A percentile compares a stretch with the other conserved stretches of the same genome.
Conservation (phyloP, 441 rosid species). For the Populus tomentosa region DNA sequence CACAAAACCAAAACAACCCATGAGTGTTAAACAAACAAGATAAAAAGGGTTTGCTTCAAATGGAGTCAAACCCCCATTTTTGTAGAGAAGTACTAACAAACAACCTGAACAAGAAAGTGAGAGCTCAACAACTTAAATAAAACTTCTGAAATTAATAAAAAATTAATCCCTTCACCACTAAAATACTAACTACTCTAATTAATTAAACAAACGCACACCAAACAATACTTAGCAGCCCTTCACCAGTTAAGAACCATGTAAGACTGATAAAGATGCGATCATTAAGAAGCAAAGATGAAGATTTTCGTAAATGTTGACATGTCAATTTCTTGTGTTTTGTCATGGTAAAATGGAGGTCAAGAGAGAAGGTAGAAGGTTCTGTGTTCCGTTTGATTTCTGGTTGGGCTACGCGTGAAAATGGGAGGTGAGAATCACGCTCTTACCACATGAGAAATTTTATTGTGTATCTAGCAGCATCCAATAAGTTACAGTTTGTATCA, state of each 20-base stretch:
- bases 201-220: background rate
- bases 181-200: background rate
- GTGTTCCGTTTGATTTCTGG: slow-evolving; percentile 12
- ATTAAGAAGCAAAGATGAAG: slow-evolving; percentile 1
- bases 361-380: background rate
- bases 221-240: background rate
- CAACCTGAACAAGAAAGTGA: slow-evolving; percentile 55
- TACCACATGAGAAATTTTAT: background rate
- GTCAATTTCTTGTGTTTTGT: background rate
- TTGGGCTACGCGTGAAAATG: slow-evolving; percentile 9
- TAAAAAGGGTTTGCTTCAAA: slow-evolving; percentile 55
- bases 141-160: slow-evolving; percentile 32
- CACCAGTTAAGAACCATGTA: background rate
- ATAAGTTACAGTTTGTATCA: too few relatives aligned
- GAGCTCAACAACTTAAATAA: slow-evolving; percentile 57
- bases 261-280: background rate
- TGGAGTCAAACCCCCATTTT: slow-evolving; percentile 49
- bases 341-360: slow-evolving; percentile 17
- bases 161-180: slow-evolving; percentile 12
- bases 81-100: slow-evolving; percentile 31
- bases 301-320: slow-evolving; percentile 10
- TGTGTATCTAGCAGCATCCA: background rate
- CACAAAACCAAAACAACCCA: slow-evolving; percentile 14
- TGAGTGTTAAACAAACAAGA: background rate
- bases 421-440: slow-evolving; percentile 7